phyloP scores from a whole-genome alignment of 176 grass and related monocot genomes.

The Calamus simplicifolius region DNA sequence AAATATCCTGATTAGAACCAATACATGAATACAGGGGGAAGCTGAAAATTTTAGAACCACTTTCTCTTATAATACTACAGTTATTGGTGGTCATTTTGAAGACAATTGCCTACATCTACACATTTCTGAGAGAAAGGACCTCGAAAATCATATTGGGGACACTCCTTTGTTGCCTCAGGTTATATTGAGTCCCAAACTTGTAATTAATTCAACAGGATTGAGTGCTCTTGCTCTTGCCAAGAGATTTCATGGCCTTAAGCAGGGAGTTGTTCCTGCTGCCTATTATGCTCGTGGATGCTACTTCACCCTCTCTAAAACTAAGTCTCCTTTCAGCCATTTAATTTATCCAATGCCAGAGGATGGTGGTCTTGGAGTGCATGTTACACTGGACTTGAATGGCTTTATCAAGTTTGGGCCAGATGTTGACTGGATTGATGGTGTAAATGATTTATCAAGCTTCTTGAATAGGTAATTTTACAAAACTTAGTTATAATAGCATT shows the following conservation, averaged over 20 bases:
- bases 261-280: conserved; percentile 40
- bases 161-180: conserved; percentile 38
- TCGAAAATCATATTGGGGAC: conserved; percentile 30
- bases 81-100: conserved; percentile 51
- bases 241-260: conserved; percentile 50
- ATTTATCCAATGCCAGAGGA: conserved; percentile 98
- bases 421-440: conserved; percentile 80
- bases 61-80: conserved; percentile 71
- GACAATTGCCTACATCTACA: conserved; percentile 53
- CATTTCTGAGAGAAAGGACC: conserved; percentile 47
- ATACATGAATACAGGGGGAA: conserved; percentile 56
- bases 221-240: conserved; percentile 91
- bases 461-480: conserved; percentile 43
- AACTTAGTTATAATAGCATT: no score
- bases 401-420: conserved; percentile 87
- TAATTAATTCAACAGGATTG: conserved; percentile 88
- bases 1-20: conserved; percentile 13
- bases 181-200: conserved; percentile 60
- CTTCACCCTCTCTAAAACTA: conserved; percentile 69
- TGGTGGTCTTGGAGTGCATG: conserved; percentile 91
- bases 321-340: conserved; percentile 62
- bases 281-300: conserved; percentile 88
- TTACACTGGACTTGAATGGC: conserved; percentile 72
- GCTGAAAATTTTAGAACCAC: conserved; percentile 62
- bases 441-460: conserved; percentile 60